Base-by-base conservation (phyloP, 2,329 filamentous ascomycete species). In the Pyricularia sp. region DNA sequence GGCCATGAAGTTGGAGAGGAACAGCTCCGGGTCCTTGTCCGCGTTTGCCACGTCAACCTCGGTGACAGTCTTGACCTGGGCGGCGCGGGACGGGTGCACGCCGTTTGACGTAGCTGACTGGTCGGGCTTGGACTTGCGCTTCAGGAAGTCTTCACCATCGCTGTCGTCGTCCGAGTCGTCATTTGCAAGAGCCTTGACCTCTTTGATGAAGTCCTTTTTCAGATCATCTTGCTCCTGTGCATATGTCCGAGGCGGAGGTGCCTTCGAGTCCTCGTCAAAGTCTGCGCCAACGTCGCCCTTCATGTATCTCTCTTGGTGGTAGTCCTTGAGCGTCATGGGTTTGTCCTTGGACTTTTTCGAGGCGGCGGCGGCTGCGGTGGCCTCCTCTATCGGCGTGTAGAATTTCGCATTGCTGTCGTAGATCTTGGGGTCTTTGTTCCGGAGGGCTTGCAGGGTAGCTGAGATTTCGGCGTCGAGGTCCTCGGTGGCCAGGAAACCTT, bases 1-100 rank as follows among this genome's bases (percentile, higher is more conserved):
- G n/a, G 89, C 84, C 84, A 99, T 85, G 78, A 96, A 99, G 75
- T 97, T 96, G 65, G 91, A 93, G n/a, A 99, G 79, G 74, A 91
- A 99, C 0, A 84, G 88, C 72, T 97, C 93, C 0, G 75, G 94
- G 73, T 99, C 88, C 74, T 91, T 89, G 71, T 96, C 90, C 49
- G 94, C 92, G 66, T 84, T 83, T 62, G 85, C 81, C 59, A 96
- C 79, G 70, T 94, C 88, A 13, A 84, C 71, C 65, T 90, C 80
- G 28, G 75, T 81, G 62, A 82, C 74, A 6, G 19, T 49, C 68
- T 81, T 81, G 10, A 79, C 75, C 59, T 80, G 72, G 13, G 73
- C 73, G 28, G 76, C 78, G 67, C 85, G 78, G 5, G 84, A 84
- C 4, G 84, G 84, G 71, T 88, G 84, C 6, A 87, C 73, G 53